Evolutionary conservation across 768 basidiomycete species (phyloP), one percentile per base, ranked within the genome.

Genomic region (Lyophyllum semitale): DNA sequence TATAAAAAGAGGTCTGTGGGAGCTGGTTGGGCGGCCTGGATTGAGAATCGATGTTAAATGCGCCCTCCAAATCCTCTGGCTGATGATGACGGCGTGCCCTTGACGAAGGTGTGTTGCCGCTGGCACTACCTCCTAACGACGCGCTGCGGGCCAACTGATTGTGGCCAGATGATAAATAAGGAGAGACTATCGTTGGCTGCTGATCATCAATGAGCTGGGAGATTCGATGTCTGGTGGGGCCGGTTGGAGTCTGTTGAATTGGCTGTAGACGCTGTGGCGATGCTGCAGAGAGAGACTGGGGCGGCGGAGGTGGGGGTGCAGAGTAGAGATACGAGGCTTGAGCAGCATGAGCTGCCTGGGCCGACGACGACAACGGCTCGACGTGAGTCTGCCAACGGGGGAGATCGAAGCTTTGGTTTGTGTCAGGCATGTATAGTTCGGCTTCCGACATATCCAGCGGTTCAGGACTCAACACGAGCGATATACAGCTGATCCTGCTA

Each of bases 381-480:
- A 77, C 62, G 84, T 78, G 70, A 78, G 85, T 60, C 77, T 73
- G 85, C 88, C 82, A 84, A 83, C 82, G 63, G 79, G 85, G 80
- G 82, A 98, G 63, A 74, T 90, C 89, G 74, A 89, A 92, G 75
- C 83, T 84, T 77, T 91, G 88, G 85, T 89, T 88, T 66, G 84
- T 72, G 77, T 83, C 84, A 74, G 80, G 77, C 78, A 89, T 88
- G 82, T 85, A 88, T 56, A 85, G 80, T 76, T 88, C 85, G 68
- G 85, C 80, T 82, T 88, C 85, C 66, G 86, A 87, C 86, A 89
- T 88, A 71, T 65, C 70, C 69, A 63, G 64, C 32, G 12, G 30
- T 58, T 66, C 53, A 58, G 55, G 58, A 57, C 58, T 59, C 53
- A 57, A 49, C 48, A 40, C 45, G 42, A 40, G 44, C 45, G 46